These are phyloP conservation scores for Microsporum ferrugineum DNA, from an alignment of 2,329 filamentous ascomycete species.

Conservation along the genomic window DNA sequence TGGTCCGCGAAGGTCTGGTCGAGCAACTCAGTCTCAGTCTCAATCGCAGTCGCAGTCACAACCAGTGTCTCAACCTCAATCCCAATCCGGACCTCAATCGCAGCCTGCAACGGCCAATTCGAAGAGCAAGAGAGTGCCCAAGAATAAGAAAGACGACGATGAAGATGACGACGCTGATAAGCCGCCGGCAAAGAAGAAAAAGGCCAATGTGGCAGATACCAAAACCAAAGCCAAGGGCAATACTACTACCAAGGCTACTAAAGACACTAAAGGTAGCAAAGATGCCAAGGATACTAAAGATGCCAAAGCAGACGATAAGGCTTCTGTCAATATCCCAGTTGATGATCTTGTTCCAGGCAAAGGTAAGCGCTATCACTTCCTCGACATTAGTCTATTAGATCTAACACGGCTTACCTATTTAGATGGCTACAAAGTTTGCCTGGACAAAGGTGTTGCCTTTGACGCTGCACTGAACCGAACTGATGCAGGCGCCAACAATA, in stretches of 20 bases:
- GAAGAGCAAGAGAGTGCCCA: slow-evolving; percentile 23
- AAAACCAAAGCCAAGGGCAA: neutral
- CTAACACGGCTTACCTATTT: neutral
- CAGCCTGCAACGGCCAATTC: slow-evolving; percentile 18
- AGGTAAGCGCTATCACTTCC: slow-evolving; percentile 11
- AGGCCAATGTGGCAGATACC: slow-evolving; percentile 22
- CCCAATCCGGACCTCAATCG: neutral
- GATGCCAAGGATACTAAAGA: neutral
- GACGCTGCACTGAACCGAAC: slow-evolving; percentile 73
- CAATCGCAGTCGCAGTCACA: slow-evolving; percentile 5
- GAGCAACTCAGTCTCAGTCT: slow-evolving; percentile 5
- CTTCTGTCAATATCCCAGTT: slow-evolving; percentile 32
- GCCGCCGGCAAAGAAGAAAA: slow-evolving; percentile 31
- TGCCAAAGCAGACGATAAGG: neutral
- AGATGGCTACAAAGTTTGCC: slow-evolving; percentile 44
- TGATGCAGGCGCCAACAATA: slow-evolving; percentile 59
- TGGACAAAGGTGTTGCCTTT: slow-evolving; percentile 59
- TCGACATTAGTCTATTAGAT: neutral
- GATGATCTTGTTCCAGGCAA: slow-evolving; percentile 32
- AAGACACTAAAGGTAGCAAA: neutral
- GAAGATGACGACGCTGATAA: slow-evolving; percentile 14
- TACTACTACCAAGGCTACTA: neutral
- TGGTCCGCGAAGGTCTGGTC: slow-evolving; percentile 9
- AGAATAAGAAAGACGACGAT: slow-evolving; percentile 18
- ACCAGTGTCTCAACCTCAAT: slow-evolving; percentile 5